Evolutionary conservation across 306 rosid species (phyloP), one percentile per base, ranked within the genome.

Genomic region (Rosa persica): DNA sequence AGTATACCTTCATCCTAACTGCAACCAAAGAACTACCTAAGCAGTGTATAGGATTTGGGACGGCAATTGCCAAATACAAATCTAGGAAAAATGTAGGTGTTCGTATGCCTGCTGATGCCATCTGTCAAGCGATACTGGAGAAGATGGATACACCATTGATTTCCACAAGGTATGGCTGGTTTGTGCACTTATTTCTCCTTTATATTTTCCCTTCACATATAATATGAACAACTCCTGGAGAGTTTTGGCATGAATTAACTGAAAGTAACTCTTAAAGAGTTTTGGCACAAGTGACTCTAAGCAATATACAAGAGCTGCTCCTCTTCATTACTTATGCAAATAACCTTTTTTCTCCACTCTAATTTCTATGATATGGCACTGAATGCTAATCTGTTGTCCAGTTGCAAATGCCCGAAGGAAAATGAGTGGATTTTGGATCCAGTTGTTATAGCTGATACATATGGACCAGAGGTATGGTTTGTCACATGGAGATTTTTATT

Each of bases 21-120:
- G 98, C 98, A 72, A 94, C 92, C 87, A 94, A 94, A 84, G 93
- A 83, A 72, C 83, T 94, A 71, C 98, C 98, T 1, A 94, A 92
- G 79, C 95, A 87, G 74, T 94, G 97, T 81, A 86, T 88, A 83
- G 87, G 92, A 86, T 89, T 73, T 76, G 97, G 95, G 76, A 92
- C 93, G 17, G 68, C 91, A 38, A 15, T 88, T 74, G 89, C 97
- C 73, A 94, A 89, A 84, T 90, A 82, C 78, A 86, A 93, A 39
- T 64, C 86, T 39, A 86, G 97, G 77, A 94, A 90, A 88, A 87
- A 88, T 55, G 98, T 92, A 47, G 98, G 98, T 78, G 89, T 94
- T 20, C 97, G 97, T 17, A 88, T 94, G 91, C 98, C 97, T 42
- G 92, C 88, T 62, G 97, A 94, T 83, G 80, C 89, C 46, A 85